These are phyloP conservation scores for Circinella umbellata DNA, from an alignment of 371 early-diverging fungal genomes.

Conservation along the genomic window DNA sequence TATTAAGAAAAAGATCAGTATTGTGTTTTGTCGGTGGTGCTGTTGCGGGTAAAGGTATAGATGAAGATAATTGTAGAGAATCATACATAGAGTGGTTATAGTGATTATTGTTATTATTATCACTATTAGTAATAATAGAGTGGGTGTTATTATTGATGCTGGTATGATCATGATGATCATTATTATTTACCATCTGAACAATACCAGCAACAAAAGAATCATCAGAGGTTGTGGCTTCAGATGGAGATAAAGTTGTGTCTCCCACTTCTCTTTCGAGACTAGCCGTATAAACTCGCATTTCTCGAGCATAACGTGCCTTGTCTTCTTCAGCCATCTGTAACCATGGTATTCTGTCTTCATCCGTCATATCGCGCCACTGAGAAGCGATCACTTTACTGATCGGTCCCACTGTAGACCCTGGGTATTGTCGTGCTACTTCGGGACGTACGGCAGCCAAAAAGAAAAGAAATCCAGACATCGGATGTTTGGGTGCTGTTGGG, in stretches of 20 bases:
- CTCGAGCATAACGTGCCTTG: conserved; percentile 78
- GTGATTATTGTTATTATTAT: background rate
- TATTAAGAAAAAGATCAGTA: background rate
- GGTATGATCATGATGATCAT: background rate
- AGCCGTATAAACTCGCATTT: conserved; percentile 64
- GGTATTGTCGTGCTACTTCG: conserved; percentile 58
- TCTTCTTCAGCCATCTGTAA: conserved; percentile 69
- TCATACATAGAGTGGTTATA: conserved; percentile 4
- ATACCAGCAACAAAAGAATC: conserved; percentile 20
- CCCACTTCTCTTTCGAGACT: conserved; percentile 24
- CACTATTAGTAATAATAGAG: background rate
- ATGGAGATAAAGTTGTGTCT: background rate
- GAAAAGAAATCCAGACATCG: conserved; percentile 80
- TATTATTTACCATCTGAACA: conserved; percentile 25
- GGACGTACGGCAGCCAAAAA: conserved; percentile 68
- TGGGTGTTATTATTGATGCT: background rate
- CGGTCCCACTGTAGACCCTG: conserved; percentile 74
- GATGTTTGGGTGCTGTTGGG: conserved; percentile 79
- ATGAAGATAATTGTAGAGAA: conserved; percentile 5
- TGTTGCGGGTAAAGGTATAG: conserved; percentile 2
- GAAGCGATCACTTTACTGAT: conserved; percentile 72
- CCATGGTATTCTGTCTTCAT: conserved; percentile 67
- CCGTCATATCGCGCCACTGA: conserved; percentile 69
- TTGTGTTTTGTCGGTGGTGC: background rate
- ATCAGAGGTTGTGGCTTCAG: conserved; percentile 16